Evolutionary conservation across 352 stramenopile genomes (phyloP), one percentile per base, ranked within the genome.

Genomic region (Phytophthora pini): DNA sequence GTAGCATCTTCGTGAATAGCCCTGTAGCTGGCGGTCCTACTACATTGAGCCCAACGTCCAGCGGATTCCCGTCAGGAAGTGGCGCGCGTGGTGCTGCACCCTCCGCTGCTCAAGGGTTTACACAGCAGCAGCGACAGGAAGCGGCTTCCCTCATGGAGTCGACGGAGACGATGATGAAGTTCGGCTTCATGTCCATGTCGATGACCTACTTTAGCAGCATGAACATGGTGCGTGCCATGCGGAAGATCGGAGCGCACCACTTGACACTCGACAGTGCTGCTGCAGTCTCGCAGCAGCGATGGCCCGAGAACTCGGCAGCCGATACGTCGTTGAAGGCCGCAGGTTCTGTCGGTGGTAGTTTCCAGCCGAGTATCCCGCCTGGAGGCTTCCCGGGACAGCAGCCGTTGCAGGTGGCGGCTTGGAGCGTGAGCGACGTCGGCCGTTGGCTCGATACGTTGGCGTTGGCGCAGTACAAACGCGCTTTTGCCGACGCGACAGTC

Each of bases 151-250:
- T 98, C 26, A 98, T 98, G 88, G 89, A 98, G 68, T 98, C 90
- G 20, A 98, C 96, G 13, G 96, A 99, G 82, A 98, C 93, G 17
- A 95, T 99, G 80, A 98, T 99, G 96, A 99, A 99, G 77, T 99
- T 99, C 68, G 96, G 96, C 31, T 99, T 99, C 76, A 98, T 98
- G 94, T 97, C 85, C 68, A 99, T 98, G 94, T 97, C 84, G 46
- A 97, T 99, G 87, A 98, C 96, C 9, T 99, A 98, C 78, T 99
- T 99, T 59, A 98, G 89, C 67, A 97, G 88, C 53, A 92, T 99
- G 68, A 99, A 98, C 80, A 98, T 98, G 93, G 95, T 99, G 61
- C 86, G 90, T 20, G 96, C 96, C n/a, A 98, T 99, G 93, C 88
- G 95, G 53, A 96, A 94, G 73, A 97, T 98, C 22, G 89, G 89